These are phyloP conservation scores for Cyclocybe cylindracea DNA, from an alignment of 768 basidiomycete species.

Conservation along the genomic window DNA sequence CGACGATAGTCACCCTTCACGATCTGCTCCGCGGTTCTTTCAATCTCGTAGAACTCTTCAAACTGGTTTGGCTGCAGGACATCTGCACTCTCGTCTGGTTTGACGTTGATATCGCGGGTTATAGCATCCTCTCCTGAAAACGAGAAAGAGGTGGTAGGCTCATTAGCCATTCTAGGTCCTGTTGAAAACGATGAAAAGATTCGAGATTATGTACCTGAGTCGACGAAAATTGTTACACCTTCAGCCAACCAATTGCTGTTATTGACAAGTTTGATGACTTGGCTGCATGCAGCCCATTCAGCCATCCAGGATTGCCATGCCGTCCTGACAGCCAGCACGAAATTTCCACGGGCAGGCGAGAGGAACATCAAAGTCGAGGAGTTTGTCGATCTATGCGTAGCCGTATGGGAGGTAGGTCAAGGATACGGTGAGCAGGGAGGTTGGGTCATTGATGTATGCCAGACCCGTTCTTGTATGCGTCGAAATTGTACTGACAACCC, in stretches of 20 bases:
- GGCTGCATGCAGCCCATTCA: constrained; percentile 66
- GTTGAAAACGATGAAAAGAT: no score
- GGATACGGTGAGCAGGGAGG: constrained; percentile 62
- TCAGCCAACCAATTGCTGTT: constrained; percentile 1
- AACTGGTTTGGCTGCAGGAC: constrained; percentile 41
- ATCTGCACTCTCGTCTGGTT: constrained; percentile 36
- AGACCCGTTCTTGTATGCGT: constrained; percentile 2
- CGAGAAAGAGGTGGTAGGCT: constrained; percentile 23
- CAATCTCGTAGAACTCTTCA: constrained; percentile 74
- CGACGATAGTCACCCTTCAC: constrained; percentile 64
- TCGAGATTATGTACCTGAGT: no score
- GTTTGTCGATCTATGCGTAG: constrained; percentile 79
- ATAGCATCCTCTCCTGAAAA: constrained; percentile 56
- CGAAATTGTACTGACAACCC: not conserved
- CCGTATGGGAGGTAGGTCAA: constrained; percentile 84
- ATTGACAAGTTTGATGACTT: constrained; percentile 31
- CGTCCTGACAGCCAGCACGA: constrained; percentile 66
- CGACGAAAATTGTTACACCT: not conserved
- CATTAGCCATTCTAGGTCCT: not conserved
- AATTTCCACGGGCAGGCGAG: constrained; percentile 82
- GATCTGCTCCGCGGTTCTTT: constrained; percentile 64
- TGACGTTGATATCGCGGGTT: constrained; percentile 49
- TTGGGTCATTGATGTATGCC: constrained; percentile 83
- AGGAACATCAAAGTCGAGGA: constrained; percentile 79
- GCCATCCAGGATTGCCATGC: constrained; percentile 73